A percentile compares a stretch with the other conserved stretches of the same genome.
These are phyloP conservation scores for Gentiana straminea DNA, from an alignment of 257 asterid species.

Conservation along the genomic window DNA sequence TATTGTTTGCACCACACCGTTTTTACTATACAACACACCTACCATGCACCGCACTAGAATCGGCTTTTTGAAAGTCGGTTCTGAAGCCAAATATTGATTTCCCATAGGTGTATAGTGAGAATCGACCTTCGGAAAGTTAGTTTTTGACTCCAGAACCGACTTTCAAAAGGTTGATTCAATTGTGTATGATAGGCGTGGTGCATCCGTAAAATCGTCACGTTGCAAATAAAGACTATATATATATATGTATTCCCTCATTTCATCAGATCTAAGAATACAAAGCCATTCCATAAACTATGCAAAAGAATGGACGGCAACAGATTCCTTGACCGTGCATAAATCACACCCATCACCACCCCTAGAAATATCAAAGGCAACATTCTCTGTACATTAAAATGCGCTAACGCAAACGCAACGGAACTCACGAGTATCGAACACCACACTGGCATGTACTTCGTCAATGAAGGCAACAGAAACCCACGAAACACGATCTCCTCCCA, in stretches of 20 bases:
- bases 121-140: too few relatives aligned
- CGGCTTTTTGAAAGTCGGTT: too few relatives aligned
- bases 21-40: too few relatives aligned
- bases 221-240: too few relatives aligned
- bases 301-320: slow-evolving; percentile 73
- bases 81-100: too few relatives aligned
- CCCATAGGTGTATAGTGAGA: too few relatives aligned
- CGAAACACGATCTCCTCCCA: slow-evolving; percentile 97
- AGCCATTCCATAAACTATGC: slow-evolving; percentile 95
- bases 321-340: slow-evolving; percentile 80
- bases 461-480: slow-evolving; percentile 85
- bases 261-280: slow-evolving; percentile 89
- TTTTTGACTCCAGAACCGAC: too few relatives aligned
- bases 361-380: slow-evolving; percentile 81
- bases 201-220: too few relatives aligned
- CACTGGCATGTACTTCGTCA: slow-evolving; percentile 95
- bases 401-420: slow-evolving; percentile 79
- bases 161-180: too few relatives aligned
- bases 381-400: slow-evolving; percentile 92
- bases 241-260: slow-evolving; percentile 23
- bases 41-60: too few relatives aligned
- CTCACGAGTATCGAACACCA: slow-evolving; percentile 84
- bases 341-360: slow-evolving; percentile 91
- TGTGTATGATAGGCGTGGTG: too few relatives aligned
- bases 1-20: too few relatives aligned